Conservation (phyloP, 2,329 filamentous ascomycete species). For the Endothia cerciana region DNA sequence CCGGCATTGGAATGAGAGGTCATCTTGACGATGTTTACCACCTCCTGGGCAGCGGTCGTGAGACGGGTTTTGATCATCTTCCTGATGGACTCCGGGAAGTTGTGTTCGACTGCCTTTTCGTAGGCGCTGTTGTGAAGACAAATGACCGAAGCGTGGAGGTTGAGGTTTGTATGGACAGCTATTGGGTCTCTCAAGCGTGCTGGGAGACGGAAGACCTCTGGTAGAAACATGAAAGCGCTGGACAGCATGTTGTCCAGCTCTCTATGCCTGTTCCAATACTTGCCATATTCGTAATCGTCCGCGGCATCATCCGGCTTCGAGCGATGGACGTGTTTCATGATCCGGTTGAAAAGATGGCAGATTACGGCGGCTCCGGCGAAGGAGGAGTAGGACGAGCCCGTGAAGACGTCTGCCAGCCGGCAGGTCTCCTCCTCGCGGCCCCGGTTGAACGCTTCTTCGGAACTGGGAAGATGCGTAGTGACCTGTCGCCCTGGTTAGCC, state of each 20-base stretch:
- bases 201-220: slow-evolving; percentile 74
- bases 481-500: slow-evolving; percentile 50
- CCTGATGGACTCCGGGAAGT: slow-evolving; percentile 66
- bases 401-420: slow-evolving; percentile 67
- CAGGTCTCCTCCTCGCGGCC: slow-evolving; percentile 66
- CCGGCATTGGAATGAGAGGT: slow-evolving; percentile 71
- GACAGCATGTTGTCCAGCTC: slow-evolving; percentile 80
- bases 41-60: slow-evolving; percentile 80
- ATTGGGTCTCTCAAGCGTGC: slow-evolving; percentile 69
- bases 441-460: slow-evolving; percentile 74
- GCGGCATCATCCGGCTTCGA: slow-evolving; percentile 71
- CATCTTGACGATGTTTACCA: slow-evolving; percentile 81
- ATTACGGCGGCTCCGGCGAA: slow-evolving; percentile 76
- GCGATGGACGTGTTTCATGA: slow-evolving; percentile 79
- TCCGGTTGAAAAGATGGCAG: slow-evolving; percentile 78
- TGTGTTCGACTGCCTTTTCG: slow-evolving; percentile 77
- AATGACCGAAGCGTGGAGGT: slow-evolving; percentile 84
- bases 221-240: slow-evolving; percentile 77
- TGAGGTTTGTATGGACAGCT: slow-evolving; percentile 83
- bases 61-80: slow-evolving; percentile 74
- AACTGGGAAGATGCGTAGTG: slow-evolving; percentile 77
- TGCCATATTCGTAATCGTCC: slow-evolving; percentile 72
- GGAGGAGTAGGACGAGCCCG: slow-evolving; percentile 65
- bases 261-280: slow-evolving; percentile 86
- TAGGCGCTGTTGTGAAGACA: slow-evolving; percentile 88